Evolutionary conservation across 208 protist species (phyloP), one percentile per base, ranked within the genome.

Genomic region (Herpetomonas tarakana): DNA sequence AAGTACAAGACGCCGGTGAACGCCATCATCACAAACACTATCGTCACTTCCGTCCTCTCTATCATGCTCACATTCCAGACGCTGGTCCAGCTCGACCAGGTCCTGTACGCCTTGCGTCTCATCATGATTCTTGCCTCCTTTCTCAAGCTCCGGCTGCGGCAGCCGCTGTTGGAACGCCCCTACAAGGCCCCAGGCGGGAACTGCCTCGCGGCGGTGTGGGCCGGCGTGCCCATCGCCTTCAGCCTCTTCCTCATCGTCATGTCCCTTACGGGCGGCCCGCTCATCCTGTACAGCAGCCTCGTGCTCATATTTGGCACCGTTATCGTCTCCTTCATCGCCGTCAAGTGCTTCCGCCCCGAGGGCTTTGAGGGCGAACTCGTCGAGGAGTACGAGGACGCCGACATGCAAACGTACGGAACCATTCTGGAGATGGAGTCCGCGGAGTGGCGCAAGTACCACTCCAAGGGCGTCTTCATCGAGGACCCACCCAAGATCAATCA

Each of bases 371-470:
- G 88, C 19, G 66, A 73, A 47, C 68, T 94, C 1, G 84, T 94
- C n/a, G 83, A 94, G 66, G 76, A 86, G 60, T 89, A 89, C 62
- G 88, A 89, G 38, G 88, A 94, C 60, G 81, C 84, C 14, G 88
- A 91, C 50, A 81, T 83, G 59, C 74, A 86, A 28, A 88, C 83
- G 1, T 94, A 92, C 58, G 88, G 79, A n/a, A 74, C 81, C n/a
- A 74, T 91, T 69, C 67, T 93, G 1, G 74, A 80, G 22, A 76
- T 76, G 56, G 86, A 91, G 68, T 88, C 78, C 3, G 47, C 65
- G 12, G 78, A 93, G 49, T 88, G 86, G 86, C 76, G 83, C 41
- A 73, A 76, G 39, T 72, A 63, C 25, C 82, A 93, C 60, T 71
- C 80, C 28, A 78, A 59, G 14, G 68, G 73, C 53, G 52, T 60